These are phyloP conservation scores for Asterella californica DNA, from an alignment of 225 moss, liverwort and hornwort species.

Conservation along the genomic window DNA sequence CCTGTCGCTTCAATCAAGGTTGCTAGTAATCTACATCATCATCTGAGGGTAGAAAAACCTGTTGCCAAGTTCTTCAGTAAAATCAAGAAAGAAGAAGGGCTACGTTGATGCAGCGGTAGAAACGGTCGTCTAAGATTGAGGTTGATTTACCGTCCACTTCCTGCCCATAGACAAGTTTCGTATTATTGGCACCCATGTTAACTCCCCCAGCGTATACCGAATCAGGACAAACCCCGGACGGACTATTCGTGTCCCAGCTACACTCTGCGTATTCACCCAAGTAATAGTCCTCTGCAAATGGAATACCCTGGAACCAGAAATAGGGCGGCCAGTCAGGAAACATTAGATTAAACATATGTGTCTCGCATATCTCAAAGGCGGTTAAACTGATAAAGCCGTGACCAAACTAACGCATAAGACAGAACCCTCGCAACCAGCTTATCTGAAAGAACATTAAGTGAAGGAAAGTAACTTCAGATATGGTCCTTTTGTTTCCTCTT, in stretches of 20 bases:
- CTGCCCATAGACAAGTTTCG: conserved; percentile 74
- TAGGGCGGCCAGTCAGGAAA: not conserved
- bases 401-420: too few species aligned
- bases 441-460: too few species aligned
- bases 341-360: not conserved
- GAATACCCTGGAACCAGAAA: conserved; percentile 46
- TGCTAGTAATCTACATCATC: not conserved
- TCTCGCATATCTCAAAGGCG: not conserved
- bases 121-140: too few species aligned
- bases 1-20: not conserved
- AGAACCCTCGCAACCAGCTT: too few species aligned
- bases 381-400: too few species aligned
- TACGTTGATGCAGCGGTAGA: not conserved
- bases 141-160: conserved; percentile 58
- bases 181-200: conserved; percentile 48
- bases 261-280: conserved; percentile 77
- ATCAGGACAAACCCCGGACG: conserved; percentile 93
- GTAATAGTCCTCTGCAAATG: conserved; percentile 87
- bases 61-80: not conserved
- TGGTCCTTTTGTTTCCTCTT: too few species aligned
- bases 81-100: not conserved
- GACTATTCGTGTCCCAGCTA: conserved; percentile 82
- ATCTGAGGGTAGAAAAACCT: not conserved
- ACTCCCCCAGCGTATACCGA: conserved; percentile 60
- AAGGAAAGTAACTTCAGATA: too few species aligned